Base-by-base conservation (phyloP, 495 filamentous ascomycete genomes). In the Lophiostoma macrostomum region DNA sequence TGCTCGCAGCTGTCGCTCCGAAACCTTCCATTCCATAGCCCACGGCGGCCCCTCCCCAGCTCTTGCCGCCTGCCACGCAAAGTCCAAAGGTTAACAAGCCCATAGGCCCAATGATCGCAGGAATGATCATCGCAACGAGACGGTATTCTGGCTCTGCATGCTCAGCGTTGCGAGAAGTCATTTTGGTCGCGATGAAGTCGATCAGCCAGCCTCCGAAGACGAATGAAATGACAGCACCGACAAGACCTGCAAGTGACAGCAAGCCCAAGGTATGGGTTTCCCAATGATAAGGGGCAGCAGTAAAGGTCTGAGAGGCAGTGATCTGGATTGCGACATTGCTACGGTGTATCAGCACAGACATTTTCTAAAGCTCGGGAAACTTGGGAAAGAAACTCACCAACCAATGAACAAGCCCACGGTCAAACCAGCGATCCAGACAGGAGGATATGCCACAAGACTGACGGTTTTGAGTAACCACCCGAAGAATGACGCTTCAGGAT, bases 1-100 rank as follows among this genome's bases (percentile, higher is more conserved):
- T 60, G 37, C 50, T 55, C 1, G 43, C 45, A n/a, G 56, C 56
- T 4, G 42, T 55, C 23, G 53, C 53, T 11, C 56, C 56, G 32
- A 60, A 60, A 8, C 31, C 45, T 30, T 60, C 50, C 56, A 60
- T 60, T 10, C 34, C 56, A 25, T 60, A 60, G 4, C 56, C 56
- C 20, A 60, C 30, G 1, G 56, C 56, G n/a, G 41, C 50, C 14
- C 56, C 56, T 5, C 35, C 43, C 56, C 56, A 60, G 5, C 8
- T 22, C 24, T 43, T 55, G 20, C 41, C 32, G 18, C 42, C 41
- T n/a, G 56, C 50, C 22, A 60, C 36, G 28, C 31, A 39, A 18
- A 48, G 41, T 2, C 56, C 56, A 34, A 45, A 60, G 38, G 53
- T 60, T 42, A 60, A 36, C 4, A 60, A 13, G 4, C 56, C 56